Conservation (phyloP, 2,329 filamentous ascomycete species). For the Thelonectria discophora region DNA sequence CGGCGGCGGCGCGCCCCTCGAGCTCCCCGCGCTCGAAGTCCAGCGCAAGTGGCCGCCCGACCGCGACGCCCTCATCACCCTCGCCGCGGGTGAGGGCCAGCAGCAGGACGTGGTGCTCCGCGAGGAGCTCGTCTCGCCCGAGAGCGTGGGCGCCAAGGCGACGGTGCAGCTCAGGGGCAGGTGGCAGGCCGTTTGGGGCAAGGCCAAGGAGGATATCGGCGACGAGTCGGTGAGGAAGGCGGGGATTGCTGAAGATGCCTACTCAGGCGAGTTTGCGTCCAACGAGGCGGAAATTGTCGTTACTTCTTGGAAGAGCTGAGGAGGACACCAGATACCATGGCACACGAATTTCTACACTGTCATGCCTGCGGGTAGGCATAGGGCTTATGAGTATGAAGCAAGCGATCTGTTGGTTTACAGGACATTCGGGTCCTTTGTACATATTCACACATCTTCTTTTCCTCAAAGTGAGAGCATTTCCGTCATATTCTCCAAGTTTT, state of each 20-base stretch:
- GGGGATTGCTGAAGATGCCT: conserved; percentile 28
- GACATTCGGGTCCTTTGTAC: background rate
- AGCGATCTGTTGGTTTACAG: background rate
- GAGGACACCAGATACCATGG: background rate
- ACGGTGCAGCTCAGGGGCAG: conserved; percentile 49
- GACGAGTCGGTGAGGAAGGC: conserved; percentile 33
- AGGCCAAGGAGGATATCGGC: conserved; percentile 37
- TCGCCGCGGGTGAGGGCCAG: conserved; percentile 49
- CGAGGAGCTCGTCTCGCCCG: conserved; percentile 48
- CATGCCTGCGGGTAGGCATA: background rate
- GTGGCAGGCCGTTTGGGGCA: conserved; percentile 48
- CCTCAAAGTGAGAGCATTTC: background rate
- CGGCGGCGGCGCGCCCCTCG: conserved; percentile 45
- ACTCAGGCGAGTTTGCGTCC: conserved; percentile 35
- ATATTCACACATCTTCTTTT: background rate
- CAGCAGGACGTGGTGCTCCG: conserved; percentile 50
- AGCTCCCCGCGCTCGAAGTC: conserved; percentile 50
- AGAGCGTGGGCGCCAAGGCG: conserved; percentile 45
- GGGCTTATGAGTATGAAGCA: background rate
- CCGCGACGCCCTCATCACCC: conserved; percentile 50
- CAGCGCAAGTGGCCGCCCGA: conserved; percentile 53
- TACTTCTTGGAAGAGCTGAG: conserved; percentile 5
- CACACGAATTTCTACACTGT: background rate
- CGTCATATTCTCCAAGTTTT: background rate
- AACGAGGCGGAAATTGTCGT: conserved; percentile 34